These are phyloP conservation scores for Vitrella brassicaformis DNA, from an alignment of 73 alveolate species.

Conservation along the genomic window DNA sequence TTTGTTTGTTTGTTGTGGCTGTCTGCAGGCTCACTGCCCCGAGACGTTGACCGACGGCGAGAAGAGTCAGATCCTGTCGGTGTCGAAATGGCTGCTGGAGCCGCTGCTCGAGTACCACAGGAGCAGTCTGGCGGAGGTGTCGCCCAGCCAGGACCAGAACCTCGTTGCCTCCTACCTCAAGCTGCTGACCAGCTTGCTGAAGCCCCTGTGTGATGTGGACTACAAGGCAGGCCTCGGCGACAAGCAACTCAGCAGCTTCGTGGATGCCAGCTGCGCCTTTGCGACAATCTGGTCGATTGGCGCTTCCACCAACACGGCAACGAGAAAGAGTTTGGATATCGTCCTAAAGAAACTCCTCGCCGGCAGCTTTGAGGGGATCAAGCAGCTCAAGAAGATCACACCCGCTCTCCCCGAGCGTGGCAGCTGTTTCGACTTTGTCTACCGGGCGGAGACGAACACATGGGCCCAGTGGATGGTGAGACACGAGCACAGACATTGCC, in stretches of 20 bases:
- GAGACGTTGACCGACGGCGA: no score
- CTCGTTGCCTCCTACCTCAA: background rate
- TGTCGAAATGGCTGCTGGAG: no score
- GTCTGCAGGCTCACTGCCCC: background rate
- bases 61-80: no score
- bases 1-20: background rate
- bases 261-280: background rate
- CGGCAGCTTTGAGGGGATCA: constrained; percentile 50
- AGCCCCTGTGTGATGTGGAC: background rate
- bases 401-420: constrained; percentile 89
- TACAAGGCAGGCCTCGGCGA: background rate
- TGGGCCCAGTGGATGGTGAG: constrained; percentile 93
- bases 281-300: constrained; percentile 94
- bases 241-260: background rate
- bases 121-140: constrained; percentile 12
- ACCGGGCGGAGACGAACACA: constrained; percentile 74
- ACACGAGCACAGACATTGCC: no score
- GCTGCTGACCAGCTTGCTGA: background rate
- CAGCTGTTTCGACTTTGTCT: constrained; percentile 84
- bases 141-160: constrained; percentile 32
- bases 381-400: constrained; percentile 59
- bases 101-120: no score
- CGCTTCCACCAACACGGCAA: constrained; percentile 76
- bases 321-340: constrained; percentile 75
- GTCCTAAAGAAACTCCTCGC: constrained; percentile 76